Evolutionary conservation across 1,284 basidiomycete species (phyloP), one percentile per base, ranked within the genome.

Genomic region (Neolentinus lepideus): DNA sequence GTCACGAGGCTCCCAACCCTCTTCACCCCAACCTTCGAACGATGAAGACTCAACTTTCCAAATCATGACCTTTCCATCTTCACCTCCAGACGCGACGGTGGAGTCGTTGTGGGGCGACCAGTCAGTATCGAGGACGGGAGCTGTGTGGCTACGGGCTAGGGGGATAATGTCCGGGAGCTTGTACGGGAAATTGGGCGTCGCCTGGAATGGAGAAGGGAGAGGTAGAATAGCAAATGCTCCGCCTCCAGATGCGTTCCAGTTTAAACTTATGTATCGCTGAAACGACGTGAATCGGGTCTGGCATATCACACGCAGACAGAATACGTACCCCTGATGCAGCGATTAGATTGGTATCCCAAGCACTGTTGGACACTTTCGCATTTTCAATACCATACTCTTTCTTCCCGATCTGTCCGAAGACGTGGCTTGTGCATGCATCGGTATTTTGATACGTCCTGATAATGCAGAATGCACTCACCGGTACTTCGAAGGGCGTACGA

Each of bases 321-420:
- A 56, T 35, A 73, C 83, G 67, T 67, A 91, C 90, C 48, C 79
- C 86, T 60, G 91, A 92, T n/a, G 91, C 91, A 60, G 91, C 80
- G 62, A 98, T 77, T 60, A 98, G 76, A 70, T 98, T 97, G 50
- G 96, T 98, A 71, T 99, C 96, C 94, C 94, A 98, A 16, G 96
- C 94, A 61, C 83, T 90, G 67, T 83, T 87, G 53, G 90, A 88
- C 33, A 92, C 79, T 72, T 98, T 98, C 65, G 95, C 81, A 66
- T 98, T 98, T 71, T 98, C 95, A 64, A 92, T 80, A 43, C 81
- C 76, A 64, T 88, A 78, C 69, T 93, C 91, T 66, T 89, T 92
- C 78, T 94, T 94, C 25, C 85, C 80, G 58, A 82, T 72, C 63
- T 91, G 87, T 26, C 92, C 94, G 67, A 90, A 98, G 64, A 96